phyloP scores from a whole-genome alignment of 495 filamentous ascomycete genomes.

The Penicillium fimorum region DNA sequence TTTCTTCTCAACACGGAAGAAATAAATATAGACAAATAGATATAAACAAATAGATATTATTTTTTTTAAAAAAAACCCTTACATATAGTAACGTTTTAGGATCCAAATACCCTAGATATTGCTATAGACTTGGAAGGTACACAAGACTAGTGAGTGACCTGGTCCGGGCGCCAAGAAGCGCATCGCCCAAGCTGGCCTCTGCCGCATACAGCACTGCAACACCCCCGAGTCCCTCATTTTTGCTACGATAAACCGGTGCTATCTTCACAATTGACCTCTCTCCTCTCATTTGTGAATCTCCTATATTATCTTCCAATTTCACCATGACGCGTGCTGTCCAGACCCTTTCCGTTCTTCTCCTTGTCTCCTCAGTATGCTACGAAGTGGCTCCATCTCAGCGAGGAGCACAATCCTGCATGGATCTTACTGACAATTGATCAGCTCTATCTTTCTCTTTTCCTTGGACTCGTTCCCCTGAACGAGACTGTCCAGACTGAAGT shows the following conservation, averaged over 20 bases:
- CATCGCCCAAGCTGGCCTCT: constrained; percentile 15
- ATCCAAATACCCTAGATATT: background rate
- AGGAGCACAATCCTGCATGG: background rate
- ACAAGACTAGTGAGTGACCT: constrained; percentile 8
- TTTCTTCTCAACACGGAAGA: background rate
- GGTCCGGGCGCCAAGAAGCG: constrained; percentile 13
- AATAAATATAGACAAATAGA: background rate
- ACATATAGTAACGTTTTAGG: background rate
- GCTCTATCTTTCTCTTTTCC: constrained; percentile 85
- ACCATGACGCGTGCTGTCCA: constrained; percentile 93
- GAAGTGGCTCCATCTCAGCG: constrained; percentile 2
- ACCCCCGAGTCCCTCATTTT: constrained; percentile 12
- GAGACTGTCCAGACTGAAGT: constrained; percentile 55
- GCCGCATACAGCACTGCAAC: constrained; percentile 8
- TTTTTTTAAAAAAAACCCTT: background rate
- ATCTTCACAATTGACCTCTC: constrained; percentile 6
- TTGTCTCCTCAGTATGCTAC: constrained; percentile 75
- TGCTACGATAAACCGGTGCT: background rate
- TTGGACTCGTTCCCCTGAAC: constrained; percentile 82
- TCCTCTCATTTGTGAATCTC: constrained; percentile 12
- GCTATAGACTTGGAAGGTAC: background rate
- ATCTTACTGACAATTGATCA: constrained; percentile 34
- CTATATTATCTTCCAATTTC: constrained; percentile 11
- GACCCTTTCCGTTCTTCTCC: constrained; percentile 79
- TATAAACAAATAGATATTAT: background rate